Evolutionary conservation across 1,284 basidiomycete genomes (phyloP), one percentile per base, ranked within the genome.

Genomic region (Meripilus lineatus): DNA sequence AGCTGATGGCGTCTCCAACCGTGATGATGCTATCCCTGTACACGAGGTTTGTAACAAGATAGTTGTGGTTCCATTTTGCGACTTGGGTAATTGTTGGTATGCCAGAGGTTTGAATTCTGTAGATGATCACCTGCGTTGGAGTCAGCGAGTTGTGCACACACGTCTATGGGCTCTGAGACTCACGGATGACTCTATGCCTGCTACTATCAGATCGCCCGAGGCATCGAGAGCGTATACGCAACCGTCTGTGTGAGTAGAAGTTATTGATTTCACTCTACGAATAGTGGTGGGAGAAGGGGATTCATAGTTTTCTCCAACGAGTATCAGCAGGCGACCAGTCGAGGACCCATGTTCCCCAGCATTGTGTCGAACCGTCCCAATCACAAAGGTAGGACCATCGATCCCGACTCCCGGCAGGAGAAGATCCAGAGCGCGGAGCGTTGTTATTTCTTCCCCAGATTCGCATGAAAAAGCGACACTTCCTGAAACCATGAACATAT

Each of bases 1-100:
- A 93, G 56, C 82, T 79, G 44, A 95, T 79, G 1, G 84, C 83
- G 58, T 97, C 93, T 17, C 89, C 89, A 11, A 85, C 74, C 14
- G 77, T 75, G 41, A 81, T 63, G 49, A 58, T 73, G 54, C 82
- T 65, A 2, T 66, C 71, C 39, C 70, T 71, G 5, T 72, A 67
- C 1, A 72, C 74, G 38, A 84, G 61, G 49, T 70, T 84, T n/a
- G 74, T 79, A 8, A 92, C 78, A 43, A 89, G 57, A 62, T 93
- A 93, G 46, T 85, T 89, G 55, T 89, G 87, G 49, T 87, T 80
- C 80, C 88, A 92, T 28, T 75, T 69, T 0, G 75, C 65, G 7
- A 79, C 54, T 38, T 72, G 67, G 30, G 30, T 40, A 42, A 15
- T 53, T 36, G 53, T 52, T 30, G 45, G 52, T 38, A 48, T 55